A percentile compares a stretch with the other conserved stretches of the same genome.
Evolutionary conservation across 2,329 filamentous ascomycete genomes (phyloP).

Genomic region (Fragosphaeria purpurea): DNA sequence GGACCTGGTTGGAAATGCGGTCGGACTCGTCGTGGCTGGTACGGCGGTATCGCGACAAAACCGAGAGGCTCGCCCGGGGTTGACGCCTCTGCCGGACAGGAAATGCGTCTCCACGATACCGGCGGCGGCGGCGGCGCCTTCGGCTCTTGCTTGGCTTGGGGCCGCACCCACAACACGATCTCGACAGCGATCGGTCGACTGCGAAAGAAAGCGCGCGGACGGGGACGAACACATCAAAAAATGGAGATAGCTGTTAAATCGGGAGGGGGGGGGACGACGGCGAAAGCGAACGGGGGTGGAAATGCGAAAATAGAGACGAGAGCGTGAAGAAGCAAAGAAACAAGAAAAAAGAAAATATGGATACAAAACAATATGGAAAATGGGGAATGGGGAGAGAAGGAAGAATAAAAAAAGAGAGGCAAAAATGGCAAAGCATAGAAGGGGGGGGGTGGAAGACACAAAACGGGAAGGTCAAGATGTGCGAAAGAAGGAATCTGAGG

Average conservation of each 20-base stretch:
- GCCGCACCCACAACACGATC: constrained; percentile 13
- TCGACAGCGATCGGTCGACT: constrained; percentile 13
- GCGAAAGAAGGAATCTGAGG: constrained; percentile 6
- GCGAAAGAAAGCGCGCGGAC: constrained; percentile 10
- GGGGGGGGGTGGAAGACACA: not conserved
- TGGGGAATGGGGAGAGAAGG: not conserved
- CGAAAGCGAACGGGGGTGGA: no score
- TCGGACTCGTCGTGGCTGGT: constrained; percentile 1
- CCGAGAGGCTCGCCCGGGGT: no score
- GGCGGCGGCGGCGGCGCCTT: constrained; percentile 3
- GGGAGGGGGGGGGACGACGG: not conserved
- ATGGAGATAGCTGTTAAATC: not conserved
- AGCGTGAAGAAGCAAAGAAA: not conserved
- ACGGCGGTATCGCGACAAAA: constrained; percentile 2
- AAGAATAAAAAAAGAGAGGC: not conserved
- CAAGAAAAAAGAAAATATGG: not conserved
- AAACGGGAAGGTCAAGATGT: constrained; percentile 9
- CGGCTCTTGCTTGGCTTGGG: constrained; percentile 8
- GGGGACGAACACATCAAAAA: constrained; percentile 13
- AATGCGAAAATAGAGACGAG: not conserved
- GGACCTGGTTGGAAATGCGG: not conserved
- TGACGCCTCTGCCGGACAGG: not conserved
- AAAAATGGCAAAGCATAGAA: no score
- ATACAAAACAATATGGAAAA: constrained; percentile 1
- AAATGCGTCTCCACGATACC: constrained; percentile 1